Evolutionary conservation across 176 grass and related monocot genomes (phyloP).

Genomic region (Zea mays): Zm-B73-REFERENCE-NAM-5.0 NC_050099.1:177440001-177440500

Average conservation of each 20-base stretch:
- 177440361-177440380: not conserved
- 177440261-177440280: not conserved
- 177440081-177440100: not conserved
- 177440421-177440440: too few species aligned
- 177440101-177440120: not conserved
- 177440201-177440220: not conserved
- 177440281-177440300: not conserved
- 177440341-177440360: not conserved
- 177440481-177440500: too few species aligned
- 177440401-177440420: too few species aligned
- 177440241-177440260: not conserved
- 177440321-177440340: not conserved
- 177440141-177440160: not conserved
- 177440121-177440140: not conserved
- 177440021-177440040: slow-evolving; percentile 21
- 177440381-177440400: too few species aligned
- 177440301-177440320: not conserved
- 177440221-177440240: not conserved
- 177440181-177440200: not conserved
- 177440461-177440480: too few species aligned
- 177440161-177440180: not conserved
- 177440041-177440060: slow-evolving; percentile 24
- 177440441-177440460: too few species aligned
- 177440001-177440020: not conserved
- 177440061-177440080: slow-evolving; percentile 23